Evolutionary conservation across 225 moss, liverwort and hornwort genomes (phyloP), one percentile per base, ranked within the genome.

Genomic region (Pseudisothecium myosuroides): DNA sequence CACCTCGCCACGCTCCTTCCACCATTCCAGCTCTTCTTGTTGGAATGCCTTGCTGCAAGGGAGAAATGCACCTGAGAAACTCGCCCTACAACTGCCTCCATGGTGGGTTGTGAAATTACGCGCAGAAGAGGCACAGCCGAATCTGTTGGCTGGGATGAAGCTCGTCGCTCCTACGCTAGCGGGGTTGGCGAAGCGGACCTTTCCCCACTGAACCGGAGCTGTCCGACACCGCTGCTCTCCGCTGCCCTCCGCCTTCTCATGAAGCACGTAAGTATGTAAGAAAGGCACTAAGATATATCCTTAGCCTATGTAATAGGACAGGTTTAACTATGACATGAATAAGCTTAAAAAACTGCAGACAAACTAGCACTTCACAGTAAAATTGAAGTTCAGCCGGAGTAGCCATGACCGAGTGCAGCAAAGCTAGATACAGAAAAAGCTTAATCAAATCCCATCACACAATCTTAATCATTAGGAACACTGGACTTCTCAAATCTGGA

Each of bases 1-100:
- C 65, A 80, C 37, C 77, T 80, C 88, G 32, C 65, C 52, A 63
- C 18, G 71, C 19, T 77, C 17, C 43, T 43, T 7, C 71, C 69
- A 68, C 71, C 71, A 55, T 9, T 63, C 60, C 14, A 58, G 75
- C 76, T 39, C 50, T 82, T 84, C 49, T 34, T 65, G 26, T 64
- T 49, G 21, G 45, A 66, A 39, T 71, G 84, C 49, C 84, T 59
- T 14, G 79, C 85, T 58, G 81, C 88, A 11, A 90, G 60, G 50
- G 85, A 81, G 76, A 84, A 90, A 28, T 81, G 88, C 84, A 85
- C 75, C 78, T 93, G 91, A 77, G 90, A 90, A 61, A 85, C 84
- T 78, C 88, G 43, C 76, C 86, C 87, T 3, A 59, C n/a, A 13
- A 87, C 66, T 22, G 93, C 81, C 81, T 90, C 93, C 93, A 93